Evolutionary conservation across 2,329 filamentous ascomycete genomes (phyloP).

Genomic region (Xylariaceae sp.): DNA sequence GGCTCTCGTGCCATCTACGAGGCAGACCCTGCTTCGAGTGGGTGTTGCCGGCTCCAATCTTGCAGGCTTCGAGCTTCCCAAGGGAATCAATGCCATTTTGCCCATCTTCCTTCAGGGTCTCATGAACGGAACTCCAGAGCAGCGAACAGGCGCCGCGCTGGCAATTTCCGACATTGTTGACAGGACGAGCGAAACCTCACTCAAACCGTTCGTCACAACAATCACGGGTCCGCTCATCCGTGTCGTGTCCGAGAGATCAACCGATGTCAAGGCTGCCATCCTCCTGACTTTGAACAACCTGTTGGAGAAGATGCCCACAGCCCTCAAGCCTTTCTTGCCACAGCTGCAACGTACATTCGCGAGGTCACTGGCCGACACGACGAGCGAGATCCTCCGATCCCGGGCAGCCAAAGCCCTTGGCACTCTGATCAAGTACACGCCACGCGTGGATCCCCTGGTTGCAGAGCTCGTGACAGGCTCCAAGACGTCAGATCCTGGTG

Average conservation of each 20-base stretch:
- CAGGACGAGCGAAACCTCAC: slow-evolving; percentile 74
- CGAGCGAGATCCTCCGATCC: slow-evolving; percentile 78
- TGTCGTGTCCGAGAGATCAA: slow-evolving; percentile 92
- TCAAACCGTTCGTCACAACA: slow-evolving; percentile 93
- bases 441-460: slow-evolving; percentile 90
- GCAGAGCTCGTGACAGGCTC: slow-evolving; percentile 89
- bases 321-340: slow-evolving; percentile 92
- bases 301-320: slow-evolving; percentile 90
- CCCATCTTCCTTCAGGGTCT: slow-evolving; percentile 97
- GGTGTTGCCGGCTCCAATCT: slow-evolving; percentile 80
- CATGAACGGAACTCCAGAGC: slow-evolving; percentile 91
- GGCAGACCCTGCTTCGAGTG: slow-evolving; percentile 79
- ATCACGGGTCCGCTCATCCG: slow-evolving; percentile 96
- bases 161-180: slow-evolving; percentile 96
- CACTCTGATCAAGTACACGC: slow-evolving; percentile 90
- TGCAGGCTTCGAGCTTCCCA: slow-evolving; percentile 83
- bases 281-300: slow-evolving; percentile 90
- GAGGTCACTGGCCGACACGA: slow-evolving; percentile 86
- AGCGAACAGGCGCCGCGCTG: slow-evolving; percentile 83
- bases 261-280: slow-evolving; percentile 93
- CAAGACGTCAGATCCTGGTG: slow-evolving; percentile 79
- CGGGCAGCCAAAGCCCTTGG: slow-evolving; percentile 90
- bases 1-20: slow-evolving; percentile 74
- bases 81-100: slow-evolving; percentile 92
- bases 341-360: slow-evolving; percentile 96